These are phyloP conservation scores for Stevia rebaudiana DNA, from an alignment of 140 eudicot genomes.

Conservation along the genomic window DNA sequence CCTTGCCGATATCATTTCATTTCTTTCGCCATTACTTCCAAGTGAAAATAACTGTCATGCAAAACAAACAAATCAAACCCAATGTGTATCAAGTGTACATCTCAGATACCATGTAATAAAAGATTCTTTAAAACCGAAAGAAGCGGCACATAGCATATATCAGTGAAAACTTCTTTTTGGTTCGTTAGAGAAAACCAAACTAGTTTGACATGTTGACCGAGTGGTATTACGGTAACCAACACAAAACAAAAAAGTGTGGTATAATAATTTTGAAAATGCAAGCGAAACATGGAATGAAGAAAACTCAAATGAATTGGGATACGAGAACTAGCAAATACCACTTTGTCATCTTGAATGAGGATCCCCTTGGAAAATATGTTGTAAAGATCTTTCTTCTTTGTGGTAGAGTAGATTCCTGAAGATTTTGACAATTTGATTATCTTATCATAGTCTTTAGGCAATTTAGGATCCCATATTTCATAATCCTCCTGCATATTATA, in stretches of 20 bases:
- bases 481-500: neutral
- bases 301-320: no score
- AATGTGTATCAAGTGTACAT: no score
- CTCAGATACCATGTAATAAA: no score
- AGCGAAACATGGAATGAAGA: no score
- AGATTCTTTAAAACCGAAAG: no score
- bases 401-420: neutral
- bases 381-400: neutral
- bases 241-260: no score
- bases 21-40: neutral
- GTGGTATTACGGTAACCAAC: no score
- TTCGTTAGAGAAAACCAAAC: no score
- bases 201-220: no score
- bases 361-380: neutral
- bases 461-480: neutral
- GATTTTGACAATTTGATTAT: neutral
- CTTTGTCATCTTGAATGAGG: neutral
- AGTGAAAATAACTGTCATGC: neutral
- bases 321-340: neutral
- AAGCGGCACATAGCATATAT: no score
- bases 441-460: neutral
- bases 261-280: no score
- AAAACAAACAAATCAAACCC: neutral
- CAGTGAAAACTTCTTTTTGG: no score
- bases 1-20: neutral